Percentiles rank a stretch among this genome's conserved stretches.
Evolutionary conservation across 164 flowering plant genomes (phyloP).

Genomic region (Magnolia officinalis): DNA sequence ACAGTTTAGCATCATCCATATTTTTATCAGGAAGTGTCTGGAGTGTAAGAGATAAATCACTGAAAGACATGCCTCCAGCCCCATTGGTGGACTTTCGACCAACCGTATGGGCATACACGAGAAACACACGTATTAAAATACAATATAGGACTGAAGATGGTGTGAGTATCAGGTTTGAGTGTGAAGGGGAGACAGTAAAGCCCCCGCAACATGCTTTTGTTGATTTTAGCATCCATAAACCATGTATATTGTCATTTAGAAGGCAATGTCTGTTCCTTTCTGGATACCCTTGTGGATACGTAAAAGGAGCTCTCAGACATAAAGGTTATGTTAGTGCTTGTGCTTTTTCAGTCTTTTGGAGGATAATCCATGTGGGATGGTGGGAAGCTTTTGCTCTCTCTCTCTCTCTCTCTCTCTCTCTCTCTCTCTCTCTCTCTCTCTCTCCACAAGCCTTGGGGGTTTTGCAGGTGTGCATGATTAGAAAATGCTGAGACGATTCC

Average conservation of each 20-base stretch:
- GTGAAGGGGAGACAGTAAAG: background rate
- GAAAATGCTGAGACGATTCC: background rate
- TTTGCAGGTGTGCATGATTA: background rate
- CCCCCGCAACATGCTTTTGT: background rate
- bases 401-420: background rate
- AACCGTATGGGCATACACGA: background rate
- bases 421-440: too few relatives aligned
- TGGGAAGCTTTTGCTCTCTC: background rate
- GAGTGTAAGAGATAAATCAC: background rate
- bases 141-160: background rate
- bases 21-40: background rate
- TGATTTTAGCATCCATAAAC: background rate
- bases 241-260: background rate
- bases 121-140: background rate
- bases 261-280: background rate
- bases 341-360: constrained; percentile 1
- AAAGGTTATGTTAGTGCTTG: background rate
- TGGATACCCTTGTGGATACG: background rate
- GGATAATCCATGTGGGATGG: background rate
- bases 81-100: background rate
- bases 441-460: background rate
- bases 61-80: background rate
- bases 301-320: background rate
- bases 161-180: background rate
- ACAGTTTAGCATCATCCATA: background rate